Conservation (phyloP, 495 filamentous ascomycete species). For the Mytilinidion resinicola region DNA sequence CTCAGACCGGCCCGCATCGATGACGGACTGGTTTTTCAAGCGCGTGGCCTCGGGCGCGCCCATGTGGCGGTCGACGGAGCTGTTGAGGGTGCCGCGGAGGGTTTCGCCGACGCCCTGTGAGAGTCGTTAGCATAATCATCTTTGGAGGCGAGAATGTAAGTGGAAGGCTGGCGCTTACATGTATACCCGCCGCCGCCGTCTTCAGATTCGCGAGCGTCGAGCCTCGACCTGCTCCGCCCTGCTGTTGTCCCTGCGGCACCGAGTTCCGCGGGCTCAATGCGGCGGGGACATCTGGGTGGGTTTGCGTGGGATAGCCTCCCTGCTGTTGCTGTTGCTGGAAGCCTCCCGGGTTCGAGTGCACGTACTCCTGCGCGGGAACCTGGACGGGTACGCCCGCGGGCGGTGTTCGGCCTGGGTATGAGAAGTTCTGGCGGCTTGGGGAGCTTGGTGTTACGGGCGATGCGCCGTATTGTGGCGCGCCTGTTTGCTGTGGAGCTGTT, state of each 20-base stretch:
- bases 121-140: background rate
- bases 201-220: constrained; percentile 24
- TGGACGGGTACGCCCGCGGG: constrained; percentile 18
- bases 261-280: constrained; percentile 7
- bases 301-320: background rate
- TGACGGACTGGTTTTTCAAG: constrained; percentile 14
- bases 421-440: constrained; percentile 20
- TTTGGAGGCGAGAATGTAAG: background rate
- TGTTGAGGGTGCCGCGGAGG: constrained; percentile 23
- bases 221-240: background rate
- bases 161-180: constrained; percentile 10
- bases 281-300: background rate
- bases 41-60: constrained; percentile 1
- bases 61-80: constrained; percentile 16
- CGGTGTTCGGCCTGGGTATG: constrained; percentile 20
- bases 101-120: constrained; percentile 24
- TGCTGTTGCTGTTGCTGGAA: background rate
- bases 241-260: constrained; percentile 1
- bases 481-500: constrained; percentile 11
- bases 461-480: background rate
- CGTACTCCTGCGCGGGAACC: constrained; percentile 7
- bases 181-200: constrained; percentile 23
- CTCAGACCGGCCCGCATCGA: constrained; percentile 16
- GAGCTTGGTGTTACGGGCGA: constrained; percentile 9
- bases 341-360: background rate